Conservation (phyloP, 805 yeast species). For the Candida chilensis region DNA sequence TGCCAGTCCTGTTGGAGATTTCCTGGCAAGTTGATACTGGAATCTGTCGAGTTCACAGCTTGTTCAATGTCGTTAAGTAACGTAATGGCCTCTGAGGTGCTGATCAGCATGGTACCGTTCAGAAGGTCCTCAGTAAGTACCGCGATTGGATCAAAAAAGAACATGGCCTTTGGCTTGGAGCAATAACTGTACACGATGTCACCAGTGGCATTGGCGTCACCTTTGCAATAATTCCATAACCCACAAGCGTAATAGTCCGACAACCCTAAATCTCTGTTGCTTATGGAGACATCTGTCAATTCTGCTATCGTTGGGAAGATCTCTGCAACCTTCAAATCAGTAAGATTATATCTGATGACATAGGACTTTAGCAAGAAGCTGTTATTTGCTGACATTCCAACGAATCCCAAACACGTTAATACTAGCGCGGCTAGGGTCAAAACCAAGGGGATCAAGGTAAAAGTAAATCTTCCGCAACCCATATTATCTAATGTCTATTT, state of each 20-base stretch:
- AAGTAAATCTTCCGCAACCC: constrained; percentile 13
- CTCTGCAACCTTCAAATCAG: constrained; percentile 14
- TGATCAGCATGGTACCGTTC: constrained; percentile 5
- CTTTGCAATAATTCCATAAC: constrained; percentile 58
- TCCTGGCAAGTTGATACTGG: constrained; percentile 42
- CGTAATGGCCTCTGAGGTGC: constrained; percentile 9
- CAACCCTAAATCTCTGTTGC: constrained; percentile 21
- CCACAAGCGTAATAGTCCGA: constrained; percentile 45
- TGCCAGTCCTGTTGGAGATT: constrained; percentile 35
- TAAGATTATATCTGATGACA: constrained; percentile 36
- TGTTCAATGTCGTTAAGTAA: no score
- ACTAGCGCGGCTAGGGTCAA: constrained; percentile 32
- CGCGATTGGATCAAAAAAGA: constrained; percentile 42
- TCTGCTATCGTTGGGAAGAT: constrained; percentile 6
- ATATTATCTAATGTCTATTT: no score
- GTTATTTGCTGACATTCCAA: constrained; percentile 38
- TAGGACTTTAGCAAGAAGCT: constrained; percentile 34
- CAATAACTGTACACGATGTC: constrained; percentile 36
- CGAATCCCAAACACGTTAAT: constrained; percentile 37
- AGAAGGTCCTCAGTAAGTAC: constrained; percentile 12
- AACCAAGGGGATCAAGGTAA: constrained; percentile 15
- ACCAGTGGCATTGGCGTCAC: constrained; percentile 9
- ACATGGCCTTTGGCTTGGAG: constrained; percentile 44
- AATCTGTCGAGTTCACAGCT: constrained; percentile 11
- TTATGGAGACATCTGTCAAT: constrained; percentile 3